Conservation (phyloP, 1,284 basidiomycete genomes). For the Puccinia brachypodii region DNA sequence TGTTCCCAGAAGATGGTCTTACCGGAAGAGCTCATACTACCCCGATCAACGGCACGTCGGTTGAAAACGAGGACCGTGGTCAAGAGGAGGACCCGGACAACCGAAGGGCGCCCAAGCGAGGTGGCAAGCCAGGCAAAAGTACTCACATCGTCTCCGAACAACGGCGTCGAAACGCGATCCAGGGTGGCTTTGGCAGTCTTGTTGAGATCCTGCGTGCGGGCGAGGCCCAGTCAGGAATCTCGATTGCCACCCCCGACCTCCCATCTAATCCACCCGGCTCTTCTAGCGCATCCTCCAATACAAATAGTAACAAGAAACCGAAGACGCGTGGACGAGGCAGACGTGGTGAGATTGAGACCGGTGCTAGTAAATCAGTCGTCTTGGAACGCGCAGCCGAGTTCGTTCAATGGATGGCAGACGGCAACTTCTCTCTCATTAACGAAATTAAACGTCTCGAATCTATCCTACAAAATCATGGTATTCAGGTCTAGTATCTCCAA, state of each 20-base stretch:
- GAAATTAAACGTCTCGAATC: slow-evolving; percentile 31
- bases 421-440: slow-evolving; percentile 21
- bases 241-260: slow-evolving; percentile 21
- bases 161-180: slow-evolving; percentile 24
- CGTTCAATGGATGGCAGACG: slow-evolving; percentile 66
- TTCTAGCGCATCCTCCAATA: neutral
- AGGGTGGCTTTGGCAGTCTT: slow-evolving; percentile 39
- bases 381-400: slow-evolving; percentile 76
- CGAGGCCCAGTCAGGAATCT: slow-evolving; percentile 23
- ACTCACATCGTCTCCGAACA: slow-evolving; percentile 41
- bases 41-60: neutral
- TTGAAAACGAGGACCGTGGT: neutral
- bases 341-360: slow-evolving; percentile 43
- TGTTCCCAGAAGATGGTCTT: neutral
- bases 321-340: slow-evolving; percentile 34
- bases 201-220: slow-evolving; percentile 37
- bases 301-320: neutral
- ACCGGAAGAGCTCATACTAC: neutral
- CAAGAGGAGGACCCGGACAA: neutral
- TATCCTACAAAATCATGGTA: slow-evolving; percentile 3
- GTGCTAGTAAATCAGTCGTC: slow-evolving; percentile 69
- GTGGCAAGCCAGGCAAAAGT: neutral
- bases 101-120: neutral
- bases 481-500: slow-evolving; percentile 19
- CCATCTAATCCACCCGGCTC: neutral